Percentiles rank a stretch among this genome's conserved stretches.
phyloP scores from a whole-genome alignment of 2,329 filamentous ascomycete species.

The Phaeosphaeria sp. region DNA sequence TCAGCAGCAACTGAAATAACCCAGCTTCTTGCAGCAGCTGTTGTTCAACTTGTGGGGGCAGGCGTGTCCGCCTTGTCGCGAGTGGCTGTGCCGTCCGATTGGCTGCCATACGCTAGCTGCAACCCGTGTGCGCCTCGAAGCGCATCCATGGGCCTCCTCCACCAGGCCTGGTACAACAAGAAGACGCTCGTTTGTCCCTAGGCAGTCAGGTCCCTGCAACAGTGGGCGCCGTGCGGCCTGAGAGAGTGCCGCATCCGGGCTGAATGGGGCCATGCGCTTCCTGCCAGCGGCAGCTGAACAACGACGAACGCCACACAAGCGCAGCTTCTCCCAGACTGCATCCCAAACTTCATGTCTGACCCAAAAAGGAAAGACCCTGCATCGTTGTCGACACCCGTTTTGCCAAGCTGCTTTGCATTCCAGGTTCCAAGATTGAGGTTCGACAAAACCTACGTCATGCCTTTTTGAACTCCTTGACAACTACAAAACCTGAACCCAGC shows the following conservation, averaged over 20 bases:
- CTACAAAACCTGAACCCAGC: constrained; percentile 13
- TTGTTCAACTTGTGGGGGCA: constrained; percentile 35
- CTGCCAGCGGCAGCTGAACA: constrained; percentile 2
- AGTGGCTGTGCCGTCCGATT: constrained; percentile 19
- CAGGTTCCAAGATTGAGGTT: constrained; percentile 4
- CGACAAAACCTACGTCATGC: constrained; percentile 23
- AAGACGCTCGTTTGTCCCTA: constrained; percentile 2
- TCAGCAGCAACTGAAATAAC: constrained; percentile 20
- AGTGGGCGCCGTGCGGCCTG: constrained; percentile 1
- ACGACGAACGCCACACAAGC: constrained; percentile 1
- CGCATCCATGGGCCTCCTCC: constrained; percentile 3
- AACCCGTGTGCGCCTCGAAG: constrained; percentile 24
- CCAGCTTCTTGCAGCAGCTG: constrained; percentile 22
- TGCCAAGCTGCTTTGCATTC: background rate
- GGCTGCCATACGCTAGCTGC: constrained; percentile 7
- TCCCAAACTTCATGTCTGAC: background rate
- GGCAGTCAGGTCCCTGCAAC: constrained; percentile 4
- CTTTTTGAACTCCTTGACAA: constrained; percentile 10
- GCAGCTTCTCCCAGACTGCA: background rate
- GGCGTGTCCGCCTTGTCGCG: constrained; percentile 31
- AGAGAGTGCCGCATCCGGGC: background rate
- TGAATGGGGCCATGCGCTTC: background rate
- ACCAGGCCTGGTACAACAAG: constrained; percentile 14
- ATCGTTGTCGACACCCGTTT: background rate
- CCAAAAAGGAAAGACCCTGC: constrained; percentile 2